Base-by-base conservation (phyloP, 31 red algal species). In the Porphyra umbilicalis region DNA sequence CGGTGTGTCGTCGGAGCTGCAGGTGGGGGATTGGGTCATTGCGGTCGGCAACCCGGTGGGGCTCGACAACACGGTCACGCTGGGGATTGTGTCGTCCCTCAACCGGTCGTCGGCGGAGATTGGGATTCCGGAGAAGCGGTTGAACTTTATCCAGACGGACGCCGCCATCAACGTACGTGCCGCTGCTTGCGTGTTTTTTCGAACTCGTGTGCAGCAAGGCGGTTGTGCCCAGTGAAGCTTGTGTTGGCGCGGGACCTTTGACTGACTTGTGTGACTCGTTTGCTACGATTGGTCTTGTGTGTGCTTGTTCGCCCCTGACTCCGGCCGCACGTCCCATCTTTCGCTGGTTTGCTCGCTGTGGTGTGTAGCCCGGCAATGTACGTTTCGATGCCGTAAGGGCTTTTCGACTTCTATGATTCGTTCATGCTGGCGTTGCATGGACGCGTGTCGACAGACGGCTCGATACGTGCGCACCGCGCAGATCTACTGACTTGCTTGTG, bases 11-110 rank as follows among this genome's bases (percentile, higher is more conserved):
- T 37, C 83, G 31, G 97, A 93, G 34, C 87, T 99, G 35, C 86
- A 96, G 76, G 97, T 99, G 11, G 97, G 97, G 75, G 93, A 99
- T 68, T 99, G 97, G 97, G 97, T 92, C 15, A 99, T 99, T 81
- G 97, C 97, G 31, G 86, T 99, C 31, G 97, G 97, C 39, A 99
- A 96, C 67, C 97, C 97, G 8, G 87, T 96, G 78, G 97, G 97
- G n/a, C 76, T 99, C 38, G 93, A 99, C 76, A 96, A 95, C 82
- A 96, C 97, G 6, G 97, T 99, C 30, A 99, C 97, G 18, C 80
- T 99, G 30, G 97, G 97, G 8, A 99, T 99, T 82, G 97, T 99
- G 14, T 87, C 82, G 18, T 90, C 86, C 38, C 77, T 96, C 31
- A 96, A 96, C 79, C 88, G 97, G 14, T 94, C 91, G 32, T 76